Evolutionary conservation across 164 flowering plant genomes (phyloP).

Genomic region (Cinnamomum chago): DNA sequence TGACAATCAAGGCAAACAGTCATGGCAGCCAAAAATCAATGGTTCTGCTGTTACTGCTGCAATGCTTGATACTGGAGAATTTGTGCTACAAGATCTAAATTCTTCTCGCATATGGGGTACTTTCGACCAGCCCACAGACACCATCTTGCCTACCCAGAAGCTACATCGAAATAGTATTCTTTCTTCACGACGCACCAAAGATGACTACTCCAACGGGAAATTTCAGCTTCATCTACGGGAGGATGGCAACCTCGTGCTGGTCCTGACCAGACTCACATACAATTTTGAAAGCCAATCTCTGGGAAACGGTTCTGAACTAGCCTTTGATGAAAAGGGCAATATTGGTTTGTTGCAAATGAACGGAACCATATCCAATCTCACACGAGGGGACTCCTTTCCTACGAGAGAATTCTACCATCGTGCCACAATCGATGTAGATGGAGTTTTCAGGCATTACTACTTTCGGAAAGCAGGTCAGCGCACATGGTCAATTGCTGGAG

Average conservation of each 20-base stretch:
- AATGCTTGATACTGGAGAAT: conserved; percentile 48
- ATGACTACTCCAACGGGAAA: not conserved
- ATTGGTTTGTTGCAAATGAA: conserved; percentile 16
- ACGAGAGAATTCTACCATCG: conserved; percentile 21
- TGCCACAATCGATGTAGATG: conserved; percentile 30
- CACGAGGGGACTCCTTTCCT: not conserved
- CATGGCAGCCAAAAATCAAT: not conserved
- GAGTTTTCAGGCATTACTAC: conserved; percentile 26
- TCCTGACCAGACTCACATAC: conserved; percentile 6
- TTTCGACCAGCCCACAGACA: conserved; percentile 1
- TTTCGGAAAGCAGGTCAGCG: conserved; percentile 12
- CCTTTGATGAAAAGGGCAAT: conserved; percentile 6
- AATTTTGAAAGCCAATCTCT: not conserved
- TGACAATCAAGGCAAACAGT: conserved; percentile 16
- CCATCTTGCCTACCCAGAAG: conserved; percentile 26
- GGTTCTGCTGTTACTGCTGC: conserved; percentile 23
- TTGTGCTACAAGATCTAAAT: conserved; percentile 19
- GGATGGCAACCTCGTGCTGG: conserved; percentile 10
- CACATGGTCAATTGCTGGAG: not conserved
- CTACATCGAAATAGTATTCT: not conserved
- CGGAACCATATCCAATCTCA: conserved; percentile 8
- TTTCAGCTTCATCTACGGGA: not conserved
- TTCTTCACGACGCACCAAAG: not conserved
- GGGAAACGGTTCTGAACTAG: not conserved
- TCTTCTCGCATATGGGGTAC: conserved; percentile 5